Percentiles rank a stretch among this genome's conserved stretches.
Conservation (phyloP, 2,329 filamentous ascomycete genomes). For the Zymoseptoria brevis region DNA sequence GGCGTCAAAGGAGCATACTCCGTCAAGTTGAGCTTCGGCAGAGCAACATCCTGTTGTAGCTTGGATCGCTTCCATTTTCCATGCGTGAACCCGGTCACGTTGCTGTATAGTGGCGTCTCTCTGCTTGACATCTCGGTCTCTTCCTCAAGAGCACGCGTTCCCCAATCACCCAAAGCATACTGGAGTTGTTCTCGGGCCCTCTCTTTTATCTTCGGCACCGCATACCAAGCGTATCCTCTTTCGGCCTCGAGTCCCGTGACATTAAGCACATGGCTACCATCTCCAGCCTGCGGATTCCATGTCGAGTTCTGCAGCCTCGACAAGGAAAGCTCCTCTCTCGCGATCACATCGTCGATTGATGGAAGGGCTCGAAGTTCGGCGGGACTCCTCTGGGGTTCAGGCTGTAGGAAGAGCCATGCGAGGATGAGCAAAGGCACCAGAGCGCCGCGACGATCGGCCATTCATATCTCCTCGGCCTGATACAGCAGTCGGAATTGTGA, state of each 20-base stretch:
- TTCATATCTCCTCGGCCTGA: conserved; percentile 18
- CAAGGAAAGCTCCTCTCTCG: conserved; percentile 45
- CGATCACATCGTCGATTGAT: conserved; percentile 43
- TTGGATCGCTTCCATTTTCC: conserved; percentile 65
- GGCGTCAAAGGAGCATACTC: conserved; percentile 56
- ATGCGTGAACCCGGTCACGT: conserved; percentile 66
- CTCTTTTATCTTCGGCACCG: conserved; percentile 58
- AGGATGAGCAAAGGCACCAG: conserved; percentile 44
- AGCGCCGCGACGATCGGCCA: conserved; percentile 37
- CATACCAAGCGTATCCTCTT: conserved; percentile 71
- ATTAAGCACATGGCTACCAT: conserved; percentile 37
- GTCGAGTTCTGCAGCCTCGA: conserved; percentile 42
- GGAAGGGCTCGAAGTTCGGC: conserved; percentile 31
- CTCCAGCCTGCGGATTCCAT: conserved; percentile 43
- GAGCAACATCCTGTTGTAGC: conserved; percentile 41
- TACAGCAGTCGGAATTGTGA: conserved; percentile 1
- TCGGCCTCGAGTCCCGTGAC: conserved; percentile 68
- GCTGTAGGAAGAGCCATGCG: conserved; percentile 47
- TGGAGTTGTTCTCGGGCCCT: conserved; percentile 52
- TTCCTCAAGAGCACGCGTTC: conserved; percentile 25
- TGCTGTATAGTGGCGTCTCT: conserved; percentile 60
- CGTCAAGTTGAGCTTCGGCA: conserved; percentile 39
- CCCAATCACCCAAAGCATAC: conserved; percentile 33
- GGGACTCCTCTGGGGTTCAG: conserved; percentile 31
- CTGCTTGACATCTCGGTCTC: conserved; percentile 30